Base-by-base conservation (phyloP, 305 asterid genomes). In the Coffea humblotiana region DNA sequence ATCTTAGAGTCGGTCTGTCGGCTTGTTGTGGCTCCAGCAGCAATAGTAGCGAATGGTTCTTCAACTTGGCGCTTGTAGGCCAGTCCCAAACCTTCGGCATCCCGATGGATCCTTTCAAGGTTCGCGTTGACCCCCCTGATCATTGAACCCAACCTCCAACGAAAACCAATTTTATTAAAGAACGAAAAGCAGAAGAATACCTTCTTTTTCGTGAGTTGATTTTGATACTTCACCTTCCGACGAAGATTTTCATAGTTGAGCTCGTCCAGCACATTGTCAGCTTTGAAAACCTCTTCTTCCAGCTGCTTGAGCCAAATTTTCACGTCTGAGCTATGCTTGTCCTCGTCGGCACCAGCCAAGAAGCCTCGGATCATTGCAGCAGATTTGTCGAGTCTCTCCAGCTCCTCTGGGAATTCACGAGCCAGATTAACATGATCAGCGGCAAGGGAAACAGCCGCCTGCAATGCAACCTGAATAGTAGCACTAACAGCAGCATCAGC, bases 201-300 rank as follows among this genome's bases (percentile, higher is more conserved):
- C 35, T 77, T 27, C n/a, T 77, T 27, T 14, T n/a, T 4, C 43
- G 27, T 72, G 63, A 37, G 52, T 40, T 52, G 63, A 11, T 56
- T 56, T 18, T 7, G n/a, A 8, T 23, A 18, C 71, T 49, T 45
- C 8, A 75, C 40, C 52, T 29, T 37, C 0, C 71, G 43, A 11
- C 77, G 52, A 23, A 81, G 77, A 19, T 47, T 27, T n/a, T 80
- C 61, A 63, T 80, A 83, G 76, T 35, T 48, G 79, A 75, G 45
- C 37, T 80, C 82, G 25, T 77, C 85, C 72, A 82, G 43, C 21
- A 82, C 63, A 23, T 77, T 45, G 16, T 77, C 79, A 32, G 77
- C 85, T n/a, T 78, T 79, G 35, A 60, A 77, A 21, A 77, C 72
- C n/a, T 71, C 63, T 47, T 2, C 78, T 45, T 52, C 58, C 2